Base-by-base conservation (phyloP, 2,329 filamentous ascomycete species). In the Thermoascus crustaceus region DNA sequence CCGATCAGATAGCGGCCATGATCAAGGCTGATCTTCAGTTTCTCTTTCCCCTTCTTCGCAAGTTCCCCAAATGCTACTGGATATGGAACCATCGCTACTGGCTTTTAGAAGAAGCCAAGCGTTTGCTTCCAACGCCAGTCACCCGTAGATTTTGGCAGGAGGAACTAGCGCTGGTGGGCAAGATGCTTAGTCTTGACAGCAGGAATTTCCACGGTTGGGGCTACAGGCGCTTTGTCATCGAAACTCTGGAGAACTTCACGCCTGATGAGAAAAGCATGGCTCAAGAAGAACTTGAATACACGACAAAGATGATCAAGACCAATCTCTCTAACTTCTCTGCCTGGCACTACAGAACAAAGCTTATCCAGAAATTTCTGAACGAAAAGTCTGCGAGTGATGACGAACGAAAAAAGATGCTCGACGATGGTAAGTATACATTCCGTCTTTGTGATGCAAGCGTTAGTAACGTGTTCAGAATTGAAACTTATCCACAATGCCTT, bases 11-110 rank as follows among this genome's bases (percentile, higher is more conserved):
- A 32, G 63, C 70, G 41, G 48, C 55, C 33, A 55, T 81, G 20
- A 72, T 96, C 42, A 73, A 75, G 30, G 68, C 74, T 37, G 91
- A 98, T 57, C 70, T 98, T 21, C 66, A 68, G 31, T 94, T 95
- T 54, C 80, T 89, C 21, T 76, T 95, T 25, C 85, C 85, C 0
- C 72, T 98, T 13, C 74, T 98, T 32, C 73, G 85, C 45, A 78
- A 86, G 46, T 89, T 78, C 46, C 91, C 91, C 5, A 98, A 98
- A 60, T 96, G 91, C 70, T 98, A 98, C 67, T 96, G 91, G 89
- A 89, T 98, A 53, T 98, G 91, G 91, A 94, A 94, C 49, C 89
- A 95, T 61, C 80, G 91, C 18, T 64, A 82, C 30, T 98, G 91
- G 88, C 68, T 89, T 3, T 69, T 98, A 9, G 68, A 80, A 36